Evolutionary conservation across 2,329 filamentous ascomycete genomes (phyloP).

Genomic region (Davidsoniella virescens): DNA sequence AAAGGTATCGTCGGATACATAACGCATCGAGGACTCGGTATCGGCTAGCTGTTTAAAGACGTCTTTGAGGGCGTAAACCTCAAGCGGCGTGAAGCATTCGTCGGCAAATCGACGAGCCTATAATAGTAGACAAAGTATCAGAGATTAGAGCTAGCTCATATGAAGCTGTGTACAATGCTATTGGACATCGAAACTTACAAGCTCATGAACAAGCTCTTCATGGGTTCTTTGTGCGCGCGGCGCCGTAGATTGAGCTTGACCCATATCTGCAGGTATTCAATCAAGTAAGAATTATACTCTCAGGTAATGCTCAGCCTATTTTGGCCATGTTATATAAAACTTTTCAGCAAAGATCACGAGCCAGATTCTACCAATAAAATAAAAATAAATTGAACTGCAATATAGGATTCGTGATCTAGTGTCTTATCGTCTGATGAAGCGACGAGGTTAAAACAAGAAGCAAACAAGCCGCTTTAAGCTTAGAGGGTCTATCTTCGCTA

Average conservation of each 20-base stretch:
- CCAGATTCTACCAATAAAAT: no score
- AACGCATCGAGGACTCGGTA: conserved; percentile 40
- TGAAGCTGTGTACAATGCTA: not conserved
- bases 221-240: not conserved
- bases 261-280: not conserved
- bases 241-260: conserved; percentile 1
- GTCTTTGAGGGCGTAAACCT: conserved; percentile 57
- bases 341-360: no score
- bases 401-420: no score
- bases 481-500: no score
- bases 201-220: conserved; percentile 2
- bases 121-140: not conserved
- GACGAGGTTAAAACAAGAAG: no score
- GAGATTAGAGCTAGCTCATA: not conserved
- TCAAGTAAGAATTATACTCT: not conserved
- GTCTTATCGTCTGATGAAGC: no score
- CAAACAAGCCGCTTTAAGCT: no score
- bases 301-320: no score
- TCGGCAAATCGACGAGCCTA: conserved; percentile 49
- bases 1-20: conserved; percentile 55
- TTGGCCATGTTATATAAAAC: no score
- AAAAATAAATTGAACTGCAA: no score
- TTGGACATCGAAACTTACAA: not conserved
- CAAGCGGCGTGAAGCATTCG: conserved; percentile 54
- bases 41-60: conserved; percentile 58